These are phyloP conservation scores for Solanum appendiculatum DNA, from an alignment of 257 asterid genomes.

Conservation along the genomic window DNA sequence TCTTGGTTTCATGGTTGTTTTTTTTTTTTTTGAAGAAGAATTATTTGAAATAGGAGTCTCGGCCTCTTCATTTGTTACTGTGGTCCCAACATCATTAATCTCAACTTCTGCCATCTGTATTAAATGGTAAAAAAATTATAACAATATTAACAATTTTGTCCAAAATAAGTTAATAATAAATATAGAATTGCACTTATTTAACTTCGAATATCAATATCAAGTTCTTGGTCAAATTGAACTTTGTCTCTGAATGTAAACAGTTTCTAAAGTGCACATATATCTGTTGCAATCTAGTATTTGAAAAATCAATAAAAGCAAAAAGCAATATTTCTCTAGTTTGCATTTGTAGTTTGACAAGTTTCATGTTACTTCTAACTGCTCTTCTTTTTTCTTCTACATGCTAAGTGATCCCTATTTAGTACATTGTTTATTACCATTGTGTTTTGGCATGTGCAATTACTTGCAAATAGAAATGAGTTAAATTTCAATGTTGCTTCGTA, in stretches of 20 bases:
- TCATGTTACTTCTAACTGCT: not conserved
- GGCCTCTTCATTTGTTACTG: too few species aligned
- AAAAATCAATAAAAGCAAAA: not conserved
- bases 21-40: too few species aligned
- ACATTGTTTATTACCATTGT: not conserved
- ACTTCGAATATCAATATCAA: constrained; percentile 59
- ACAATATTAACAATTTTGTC: too few species aligned
- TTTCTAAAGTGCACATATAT: not conserved
- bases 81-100: too few species aligned
- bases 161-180: too few species aligned
- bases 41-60: too few species aligned
- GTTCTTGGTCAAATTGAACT: constrained; percentile 43
- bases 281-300: not conserved
- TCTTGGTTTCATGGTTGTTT: too few species aligned
- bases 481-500: not conserved
- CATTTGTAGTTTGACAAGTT: not conserved
- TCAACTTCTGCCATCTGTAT: too few species aligned
- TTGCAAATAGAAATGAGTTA: not conserved
- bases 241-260: not conserved
- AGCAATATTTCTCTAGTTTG: not conserved
- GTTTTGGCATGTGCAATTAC: not conserved
- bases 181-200: too few species aligned
- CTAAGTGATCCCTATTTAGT: not conserved
- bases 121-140: too few species aligned
- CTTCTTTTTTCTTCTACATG: not conserved